Evolutionary conservation across 1,284 basidiomycete species (phyloP).

Genomic region (Irpex sp.): DNA sequence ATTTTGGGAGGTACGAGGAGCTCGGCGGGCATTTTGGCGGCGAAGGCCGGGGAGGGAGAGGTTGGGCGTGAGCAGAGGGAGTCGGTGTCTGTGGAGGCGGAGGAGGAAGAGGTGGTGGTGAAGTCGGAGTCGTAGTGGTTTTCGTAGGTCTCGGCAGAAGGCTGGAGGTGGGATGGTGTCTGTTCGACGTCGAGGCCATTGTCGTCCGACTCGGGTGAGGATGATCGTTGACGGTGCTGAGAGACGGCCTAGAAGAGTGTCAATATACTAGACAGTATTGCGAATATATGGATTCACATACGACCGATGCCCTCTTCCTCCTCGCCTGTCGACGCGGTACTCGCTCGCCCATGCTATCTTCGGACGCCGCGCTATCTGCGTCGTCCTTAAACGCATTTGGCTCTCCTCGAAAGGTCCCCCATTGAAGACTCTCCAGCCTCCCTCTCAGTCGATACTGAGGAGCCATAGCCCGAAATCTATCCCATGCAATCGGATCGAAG

Average conservation of each 20-base stretch:
- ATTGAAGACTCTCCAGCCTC: background rate
- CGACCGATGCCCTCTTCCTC: background rate
- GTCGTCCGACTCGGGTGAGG: background rate
- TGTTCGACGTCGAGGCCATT: background rate
- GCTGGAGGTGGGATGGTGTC: background rate
- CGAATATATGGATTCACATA: background rate
- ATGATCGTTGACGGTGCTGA: no score
- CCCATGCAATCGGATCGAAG: slow-evolving; percentile 42
- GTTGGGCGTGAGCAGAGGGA: background rate
- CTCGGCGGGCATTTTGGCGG: background rate
- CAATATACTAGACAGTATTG: background rate
- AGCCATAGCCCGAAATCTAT: slow-evolving; percentile 35
- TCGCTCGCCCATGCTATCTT: background rate
- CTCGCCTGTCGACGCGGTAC: background rate
- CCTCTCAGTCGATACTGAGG: slow-evolving; percentile 29
- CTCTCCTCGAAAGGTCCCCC: background rate
- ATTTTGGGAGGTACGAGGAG: background rate
- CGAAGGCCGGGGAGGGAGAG: background rate
- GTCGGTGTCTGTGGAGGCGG: background rate
- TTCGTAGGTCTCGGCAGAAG: background rate
- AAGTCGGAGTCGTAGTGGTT: background rate
- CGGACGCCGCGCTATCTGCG: background rate
- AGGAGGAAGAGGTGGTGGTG: background rate
- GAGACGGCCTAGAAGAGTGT: background rate
- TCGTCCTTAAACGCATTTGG: background rate